Base-by-base conservation (phyloP, 352 stramenopile genomes). In the Albugo candida region DNA sequence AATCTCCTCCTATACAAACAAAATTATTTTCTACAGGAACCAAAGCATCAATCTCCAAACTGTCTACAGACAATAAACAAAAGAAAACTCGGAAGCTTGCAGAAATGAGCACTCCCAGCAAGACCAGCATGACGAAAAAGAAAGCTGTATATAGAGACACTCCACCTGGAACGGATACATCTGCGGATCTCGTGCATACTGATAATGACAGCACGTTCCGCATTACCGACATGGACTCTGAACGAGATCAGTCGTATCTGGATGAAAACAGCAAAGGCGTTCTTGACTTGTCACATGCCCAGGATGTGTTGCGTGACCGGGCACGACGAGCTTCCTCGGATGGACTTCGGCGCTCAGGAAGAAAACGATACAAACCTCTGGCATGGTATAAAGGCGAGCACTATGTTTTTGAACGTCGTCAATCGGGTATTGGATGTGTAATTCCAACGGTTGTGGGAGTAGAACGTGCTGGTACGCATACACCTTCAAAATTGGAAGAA, bases 371-470 rank as follows among this genome's bases (percentile, higher is more conserved):
- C 50, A 84, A 85, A 67, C 78, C 78, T 17, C 60, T 92, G n/a
- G 78, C 62, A 13, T 92, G 78, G 78, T 92, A 88, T 62, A 88
- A 88, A 50, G 77, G 76, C 40, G 78, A 92, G 53, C 70, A 85
- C 47, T 86, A 79, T 52, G 70, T 92, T 43, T 92, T 83, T 46
- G 75, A 88, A 48, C 73, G 78, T 13, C 80, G 69, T 3, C 74
- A 83, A 38, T 76, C 76, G 14, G 78, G 78, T n/a, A 70, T 92
- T 4, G 78, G 78, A 8, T 56, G 80, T 8, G 74, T 88, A 39
- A 69, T 92, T 47, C 78, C 78, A 8, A 92, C 78, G 1, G 70
- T 88, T 38, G 65, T 65, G 3, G 69, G 70, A 2, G 67, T 87
- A 20, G 73, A 91, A 47, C 68, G 78, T 4, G 58, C 65, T 1